Conservation (phyloP, 1,139 yeast genomes). For the Pichia sp. region DNA sequence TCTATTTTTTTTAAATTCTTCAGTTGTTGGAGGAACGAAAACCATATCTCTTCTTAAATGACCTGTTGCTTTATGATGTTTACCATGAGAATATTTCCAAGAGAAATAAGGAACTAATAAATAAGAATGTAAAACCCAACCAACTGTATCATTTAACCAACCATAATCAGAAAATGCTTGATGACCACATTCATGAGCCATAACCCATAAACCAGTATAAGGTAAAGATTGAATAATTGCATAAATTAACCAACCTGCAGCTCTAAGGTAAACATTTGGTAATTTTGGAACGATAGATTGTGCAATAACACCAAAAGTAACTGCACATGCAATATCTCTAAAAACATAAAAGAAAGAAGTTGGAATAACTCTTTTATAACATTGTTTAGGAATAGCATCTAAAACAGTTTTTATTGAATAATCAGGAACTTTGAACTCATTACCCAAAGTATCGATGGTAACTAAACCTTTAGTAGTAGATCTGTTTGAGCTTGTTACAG, state of each 20-base stretch:
- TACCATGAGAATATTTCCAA: conserved; percentile 56
- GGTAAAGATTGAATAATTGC: conserved; percentile 27
- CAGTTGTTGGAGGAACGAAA: conserved; percentile 50
- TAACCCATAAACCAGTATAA: conserved; percentile 52
- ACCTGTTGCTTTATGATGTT: conserved; percentile 63
- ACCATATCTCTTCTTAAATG: conserved; percentile 58
- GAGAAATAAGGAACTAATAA: conserved; percentile 56
- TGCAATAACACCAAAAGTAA: conserved; percentile 41
- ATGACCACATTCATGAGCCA: conserved; percentile 66
- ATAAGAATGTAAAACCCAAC: conserved; percentile 56
- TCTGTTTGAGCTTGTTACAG: conserved; percentile 10
- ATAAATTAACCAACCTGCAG: conserved; percentile 52
- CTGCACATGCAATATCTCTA: conserved; percentile 47
- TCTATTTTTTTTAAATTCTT: conserved; percentile 35
- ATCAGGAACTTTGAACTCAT: conserved; percentile 56
- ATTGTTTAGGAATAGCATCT: conserved; percentile 54
- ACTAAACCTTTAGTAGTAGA: conserved; percentile 21
- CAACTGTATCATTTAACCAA: conserved; percentile 49
- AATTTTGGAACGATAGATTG: conserved; percentile 46
- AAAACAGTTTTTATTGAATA: conserved; percentile 57
- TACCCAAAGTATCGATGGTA: conserved; percentile 46
- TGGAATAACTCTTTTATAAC: conserved; percentile 50
- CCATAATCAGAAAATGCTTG: conserved; percentile 55
- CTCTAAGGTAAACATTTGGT: conserved; percentile 41
- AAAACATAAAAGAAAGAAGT: conserved; percentile 50